A percentile compares a stretch with the other conserved stretches of the same genome.
These are phyloP conservation scores for Vitis riparia DNA, from an alignment of 164 flowering plant genomes.

Conservation along the genomic window DNA sequence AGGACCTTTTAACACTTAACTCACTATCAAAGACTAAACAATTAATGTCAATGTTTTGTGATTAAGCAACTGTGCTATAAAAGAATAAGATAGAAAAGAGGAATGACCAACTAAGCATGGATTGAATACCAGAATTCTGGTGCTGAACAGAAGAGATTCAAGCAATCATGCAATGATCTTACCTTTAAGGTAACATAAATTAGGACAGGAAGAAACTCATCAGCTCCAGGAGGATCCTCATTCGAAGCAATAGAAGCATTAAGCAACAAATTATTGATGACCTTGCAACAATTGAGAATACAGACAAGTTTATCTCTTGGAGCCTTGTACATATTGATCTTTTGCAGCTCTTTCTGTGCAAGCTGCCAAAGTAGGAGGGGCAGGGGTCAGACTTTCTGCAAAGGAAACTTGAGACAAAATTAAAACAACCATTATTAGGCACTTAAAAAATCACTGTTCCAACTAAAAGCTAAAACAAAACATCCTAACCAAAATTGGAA, in stretches of 20 bases:
- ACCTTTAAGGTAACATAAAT: constrained; percentile 93
- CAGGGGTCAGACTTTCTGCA: background rate
- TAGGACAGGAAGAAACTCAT: constrained; percentile 94
- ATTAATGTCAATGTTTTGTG: background rate
- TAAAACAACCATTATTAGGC: background rate
- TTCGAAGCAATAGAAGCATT: constrained; percentile 84
- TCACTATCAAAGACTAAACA: no score
- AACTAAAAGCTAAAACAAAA: no score
- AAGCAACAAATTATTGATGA: constrained; percentile 70
- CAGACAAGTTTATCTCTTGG: constrained; percentile 98
- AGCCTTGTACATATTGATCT: constrained; percentile 93
- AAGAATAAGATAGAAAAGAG: no score
- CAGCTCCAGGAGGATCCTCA: constrained; percentile 94
- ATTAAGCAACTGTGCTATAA: background rate
- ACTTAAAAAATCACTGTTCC: background rate
- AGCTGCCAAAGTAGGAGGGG: constrained; percentile 47
- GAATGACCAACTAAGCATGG: no score
- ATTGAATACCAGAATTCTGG: background rate
- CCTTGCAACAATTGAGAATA: constrained; percentile 87
- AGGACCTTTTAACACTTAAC: no score
- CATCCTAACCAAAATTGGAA: no score
- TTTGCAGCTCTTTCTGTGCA: constrained; percentile 95
- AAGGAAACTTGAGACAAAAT: background rate
- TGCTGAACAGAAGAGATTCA: background rate
- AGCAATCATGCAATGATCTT: constrained; percentile 1